phyloP scores from a whole-genome alignment of 495 filamentous ascomycete species.

The Hyaloscypha finlandica region DNA sequence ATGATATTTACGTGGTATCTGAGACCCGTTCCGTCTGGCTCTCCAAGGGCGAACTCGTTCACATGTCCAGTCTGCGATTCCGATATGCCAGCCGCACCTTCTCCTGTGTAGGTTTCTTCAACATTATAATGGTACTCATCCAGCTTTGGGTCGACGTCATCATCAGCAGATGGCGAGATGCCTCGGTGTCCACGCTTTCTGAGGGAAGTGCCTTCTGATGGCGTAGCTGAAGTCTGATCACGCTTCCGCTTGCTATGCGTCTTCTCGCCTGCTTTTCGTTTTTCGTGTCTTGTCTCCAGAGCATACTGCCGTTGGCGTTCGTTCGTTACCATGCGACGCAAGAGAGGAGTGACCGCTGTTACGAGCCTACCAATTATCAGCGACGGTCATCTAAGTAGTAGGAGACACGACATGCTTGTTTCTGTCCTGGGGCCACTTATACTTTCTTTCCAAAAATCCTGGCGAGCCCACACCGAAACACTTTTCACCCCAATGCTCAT shows the following conservation, averaged over 20 bases:
- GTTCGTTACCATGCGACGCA: slow-evolving; percentile 66
- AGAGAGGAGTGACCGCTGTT: slow-evolving; percentile 55
- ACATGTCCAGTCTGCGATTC: neutral
- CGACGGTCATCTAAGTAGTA: neutral
- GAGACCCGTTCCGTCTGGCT: slow-evolving; percentile 6
- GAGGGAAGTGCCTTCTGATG: neutral
- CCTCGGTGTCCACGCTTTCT: neutral
- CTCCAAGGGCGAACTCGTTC: slow-evolving; percentile 1
- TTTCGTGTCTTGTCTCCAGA: slow-evolving; percentile 52
- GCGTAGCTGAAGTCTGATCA: neutral
- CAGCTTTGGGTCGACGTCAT: slow-evolving; percentile 25
- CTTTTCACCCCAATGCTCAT: slow-evolving; percentile 55
- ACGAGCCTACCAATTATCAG: slow-evolving; percentile 44
- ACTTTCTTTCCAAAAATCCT: slow-evolving; percentile 36
- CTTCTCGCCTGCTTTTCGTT: slow-evolving; percentile 5
- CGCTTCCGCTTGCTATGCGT: neutral
- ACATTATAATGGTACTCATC: slow-evolving; percentile 22
- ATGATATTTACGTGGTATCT: slow-evolving; percentile 22
- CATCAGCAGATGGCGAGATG: slow-evolving; percentile 9
- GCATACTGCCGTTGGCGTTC: slow-evolving; percentile 65
- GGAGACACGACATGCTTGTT: slow-evolving; percentile 37
- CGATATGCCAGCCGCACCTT: neutral
- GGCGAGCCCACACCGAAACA: slow-evolving; percentile 53
- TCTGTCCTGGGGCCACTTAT: slow-evolving; percentile 59
- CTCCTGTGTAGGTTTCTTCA: neutral